phyloP scores from a whole-genome alignment of 169 alveolate species.

The Plasmodium vivax region DNA sequence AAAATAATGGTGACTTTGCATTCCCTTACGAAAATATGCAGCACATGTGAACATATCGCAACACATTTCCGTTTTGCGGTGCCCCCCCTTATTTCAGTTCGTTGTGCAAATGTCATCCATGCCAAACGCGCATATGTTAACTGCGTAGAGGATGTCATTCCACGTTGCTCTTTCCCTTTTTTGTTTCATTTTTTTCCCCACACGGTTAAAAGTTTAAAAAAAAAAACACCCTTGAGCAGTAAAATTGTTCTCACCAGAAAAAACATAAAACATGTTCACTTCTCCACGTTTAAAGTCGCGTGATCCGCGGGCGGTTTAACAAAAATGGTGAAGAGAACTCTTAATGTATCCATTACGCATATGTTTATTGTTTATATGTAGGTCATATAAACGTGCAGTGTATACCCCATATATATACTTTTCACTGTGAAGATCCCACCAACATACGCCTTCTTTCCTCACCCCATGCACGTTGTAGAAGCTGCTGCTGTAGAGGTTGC shows the following conservation, averaged over 20 bases:
- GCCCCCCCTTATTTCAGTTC: not conserved
- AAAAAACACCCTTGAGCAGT: not conserved
- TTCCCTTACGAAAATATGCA: not conserved
- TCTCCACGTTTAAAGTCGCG: slow-evolving; percentile 16
- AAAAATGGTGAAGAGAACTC: not conserved
- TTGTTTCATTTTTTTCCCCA: not conserved
- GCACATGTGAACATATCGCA: not conserved
- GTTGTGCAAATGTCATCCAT: not conserved
- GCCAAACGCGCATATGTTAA: not conserved
- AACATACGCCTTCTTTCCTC: not conserved
- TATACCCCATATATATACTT: not conserved
- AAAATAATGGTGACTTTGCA: not conserved
- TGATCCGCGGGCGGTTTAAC: not conserved
- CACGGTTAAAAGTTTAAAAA: not conserved
- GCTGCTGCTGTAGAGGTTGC: not conserved
- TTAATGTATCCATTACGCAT: not conserved
- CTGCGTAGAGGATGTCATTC: not conserved
- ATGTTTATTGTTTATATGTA: not conserved
- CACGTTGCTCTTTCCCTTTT: not conserved
- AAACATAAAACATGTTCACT: slow-evolving; percentile 3
- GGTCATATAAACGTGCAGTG: not conserved
- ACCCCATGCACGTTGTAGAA: not conserved
- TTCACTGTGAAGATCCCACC: not conserved
- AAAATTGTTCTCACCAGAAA: not conserved
- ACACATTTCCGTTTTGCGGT: not conserved